Base-by-base conservation (phyloP, 306 rosid genomes). In the apple (Malus domestica) region DNA sequence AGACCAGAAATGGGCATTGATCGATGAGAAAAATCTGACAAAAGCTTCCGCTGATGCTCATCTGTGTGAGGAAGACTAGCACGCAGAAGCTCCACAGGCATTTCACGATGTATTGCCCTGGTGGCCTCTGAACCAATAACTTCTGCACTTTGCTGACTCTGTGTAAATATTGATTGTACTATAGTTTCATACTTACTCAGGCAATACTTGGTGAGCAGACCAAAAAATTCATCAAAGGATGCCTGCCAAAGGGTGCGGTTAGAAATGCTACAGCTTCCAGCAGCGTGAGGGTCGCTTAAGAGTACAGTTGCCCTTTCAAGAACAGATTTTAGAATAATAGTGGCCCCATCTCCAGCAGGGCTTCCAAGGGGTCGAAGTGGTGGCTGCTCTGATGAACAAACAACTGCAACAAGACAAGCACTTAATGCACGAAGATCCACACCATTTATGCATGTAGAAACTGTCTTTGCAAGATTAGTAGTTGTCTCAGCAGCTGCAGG, bases 51-150 rank as follows among this genome's bases (percentile, higher is more conserved):
- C 23, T 82, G 86, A 19, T 78, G 84, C 74, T 93, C 98, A 70
- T 93, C 85, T 0, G 99, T 96, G 84, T 96, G 99, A 81, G 99
- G 99, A 79, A 96, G 90, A 83, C 99, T 96, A 25, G 99, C 98
- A 10, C 97, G 93, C 22, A 96, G 83, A 52, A 96, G 96, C 86
- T 96, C 99, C 78, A 96, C 97, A 6, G 99, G 99, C 98, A 96
- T 90, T 86, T 96, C 99, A 79, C 70, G 82, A 63, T 91, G 85
- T 63, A 93, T 93, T 33, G 98, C 97, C 76, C 78, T 80, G 44
- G 97, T 86, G 40, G 88, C 90, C 77, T 96, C 99, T 9, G 96
- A 59, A 49, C 85, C 92, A 78, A 87, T 86, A 63, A 67, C 76
- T 18, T 85, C 88, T 69, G 85, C 69, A 76, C 86, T 84, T 77